Evolutionary conservation across 2,329 filamentous ascomycete genomes (phyloP), one percentile per base, ranked within the genome.

Genomic region (Thelonectria discophora): DNA sequence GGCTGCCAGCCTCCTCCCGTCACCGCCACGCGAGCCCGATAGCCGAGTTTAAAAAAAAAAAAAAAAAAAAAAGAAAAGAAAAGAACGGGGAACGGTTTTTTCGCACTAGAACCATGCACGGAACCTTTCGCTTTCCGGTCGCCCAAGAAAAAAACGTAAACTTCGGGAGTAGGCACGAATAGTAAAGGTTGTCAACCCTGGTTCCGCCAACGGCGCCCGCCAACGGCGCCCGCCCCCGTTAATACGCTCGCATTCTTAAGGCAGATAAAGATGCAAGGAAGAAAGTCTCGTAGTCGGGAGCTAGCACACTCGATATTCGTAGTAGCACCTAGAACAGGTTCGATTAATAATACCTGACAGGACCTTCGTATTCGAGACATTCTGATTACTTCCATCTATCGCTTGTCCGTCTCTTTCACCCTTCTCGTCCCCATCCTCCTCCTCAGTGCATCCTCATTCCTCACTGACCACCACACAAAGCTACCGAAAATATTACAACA

Each of bases 51-150:
- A 11, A 45, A 46, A 10, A 4, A 7, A 7, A 24, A 24, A 4
- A 4, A 7, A 24, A 4, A 24, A 24, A 24, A 7, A 24, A 4
- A 4, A n/a, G n/a, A n/a, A n/a, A n/a, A n/a, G n/a, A n/a, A n/a
- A n/a, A n/a, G n/a, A n/a, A n/a, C n/a, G n/a, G 24, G 24, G 24
- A 9, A n/a, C 27, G 13, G 40, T 17, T 37, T 20, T 39, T 42
- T 48, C 27, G 40, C 39, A 27, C 60, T 18, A 40, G 15, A 42
- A 64, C 7, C 24, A 24, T 62, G 62, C 58, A 60, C 55, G 65
- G 65, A 67, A 65, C 63, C 46, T 67, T 67, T 59, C 34, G 20
- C n/a, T 13, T 24, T 50, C 42, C 40, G 32, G 17, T 47, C 40
- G n/a, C n/a, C n/a, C n/a, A n/a, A n/a, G n/a, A 24, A 24, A 24